Percentiles rank a stretch among this genome's conserved stretches.
Evolutionary conservation across 2,329 filamentous ascomycete genomes (phyloP).

Genomic region (Phyllosticta capitalensis): DNA sequence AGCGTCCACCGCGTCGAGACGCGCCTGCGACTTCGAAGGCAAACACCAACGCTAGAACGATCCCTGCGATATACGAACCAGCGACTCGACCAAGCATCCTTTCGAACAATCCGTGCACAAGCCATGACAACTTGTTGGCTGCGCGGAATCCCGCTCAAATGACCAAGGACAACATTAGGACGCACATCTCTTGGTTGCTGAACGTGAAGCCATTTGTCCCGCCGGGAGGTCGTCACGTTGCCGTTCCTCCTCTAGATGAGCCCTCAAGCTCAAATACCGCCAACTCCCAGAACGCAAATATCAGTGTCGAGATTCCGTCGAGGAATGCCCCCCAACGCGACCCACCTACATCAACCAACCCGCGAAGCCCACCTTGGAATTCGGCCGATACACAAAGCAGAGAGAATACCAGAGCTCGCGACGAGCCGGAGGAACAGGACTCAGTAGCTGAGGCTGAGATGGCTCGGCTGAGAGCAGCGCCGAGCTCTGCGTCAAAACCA

Average conservation of each 20-base stretch:
- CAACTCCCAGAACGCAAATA: constrained; percentile 15
- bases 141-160: constrained; percentile 20
- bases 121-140: neutral
- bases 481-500: constrained; percentile 32
- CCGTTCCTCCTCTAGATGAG: neutral
- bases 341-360: constrained; percentile 17
- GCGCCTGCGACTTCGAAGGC: neutral
- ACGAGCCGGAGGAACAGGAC: neutral
- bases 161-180: constrained; percentile 40
- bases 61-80: neutral
- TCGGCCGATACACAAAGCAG: constrained; percentile 10
- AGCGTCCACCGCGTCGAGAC: neutral
- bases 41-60: neutral
- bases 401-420: neutral
- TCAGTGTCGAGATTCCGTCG: constrained; percentile 10
- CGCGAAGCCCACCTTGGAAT: constrained; percentile 15
- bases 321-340: constrained; percentile 14
- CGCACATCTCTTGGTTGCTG: constrained; percentile 41
- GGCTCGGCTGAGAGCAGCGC: constrained; percentile 36
- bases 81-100: neutral
- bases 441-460: constrained; percentile 22
- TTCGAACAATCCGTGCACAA: neutral
- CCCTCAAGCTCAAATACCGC: constrained; percentile 18
- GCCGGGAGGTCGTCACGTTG: constrained; percentile 10
- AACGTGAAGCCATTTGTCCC: constrained; percentile 37